Conservation (phyloP, 306 rosid species). For the Elaeagnus macrophylla region DNA sequence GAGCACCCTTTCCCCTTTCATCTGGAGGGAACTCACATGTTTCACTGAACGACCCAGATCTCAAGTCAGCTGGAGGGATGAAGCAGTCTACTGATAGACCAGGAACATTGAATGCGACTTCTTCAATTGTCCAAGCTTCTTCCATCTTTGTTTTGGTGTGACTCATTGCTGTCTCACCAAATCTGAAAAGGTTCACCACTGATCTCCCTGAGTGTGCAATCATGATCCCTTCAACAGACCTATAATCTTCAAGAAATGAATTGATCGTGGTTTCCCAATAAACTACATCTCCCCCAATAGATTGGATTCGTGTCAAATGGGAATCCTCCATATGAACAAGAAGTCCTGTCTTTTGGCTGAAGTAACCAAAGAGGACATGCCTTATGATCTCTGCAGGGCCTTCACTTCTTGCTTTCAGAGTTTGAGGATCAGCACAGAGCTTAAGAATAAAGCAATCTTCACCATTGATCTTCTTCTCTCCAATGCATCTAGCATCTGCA, state of each 20-base stretch:
- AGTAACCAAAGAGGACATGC: slow-evolving; percentile 91
- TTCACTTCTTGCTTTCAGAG: slow-evolving; percentile 88
- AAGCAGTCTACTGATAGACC: slow-evolving; percentile 91
- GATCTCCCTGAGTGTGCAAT: slow-evolving; percentile 95
- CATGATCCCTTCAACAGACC: slow-evolving; percentile 97
- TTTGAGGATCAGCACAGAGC: slow-evolving; percentile 81
- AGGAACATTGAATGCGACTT: slow-evolving; percentile 88
- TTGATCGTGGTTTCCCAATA: slow-evolving; percentile 98
- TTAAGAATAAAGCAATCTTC: slow-evolving; percentile 98
- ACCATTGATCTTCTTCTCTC: slow-evolving; percentile 83
- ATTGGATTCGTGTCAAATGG: slow-evolving; percentile 87
- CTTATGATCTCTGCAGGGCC: slow-evolving; percentile 96
- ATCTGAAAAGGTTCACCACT: slow-evolving; percentile 85
- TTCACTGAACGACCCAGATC: slow-evolving; percentile 61
- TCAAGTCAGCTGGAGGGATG: slow-evolving; percentile 94
- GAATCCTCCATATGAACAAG: slow-evolving; percentile 96
- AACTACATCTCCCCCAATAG: slow-evolving; percentile 80
- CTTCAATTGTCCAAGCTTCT: slow-evolving; percentile 98
- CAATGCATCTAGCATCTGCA: slow-evolving; percentile 78
- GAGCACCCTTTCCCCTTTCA: slow-evolving; percentile 51
- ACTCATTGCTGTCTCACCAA: slow-evolving; percentile 99
- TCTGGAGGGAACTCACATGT: slow-evolving; percentile 71
- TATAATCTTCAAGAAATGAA: slow-evolving; percentile 85
- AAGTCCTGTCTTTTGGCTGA: slow-evolving; percentile 94
- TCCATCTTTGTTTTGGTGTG: slow-evolving; percentile 96